Base-by-base conservation (phyloP, 371 early-diverging fungal genomes). In the Massospora cicadina region DNA sequence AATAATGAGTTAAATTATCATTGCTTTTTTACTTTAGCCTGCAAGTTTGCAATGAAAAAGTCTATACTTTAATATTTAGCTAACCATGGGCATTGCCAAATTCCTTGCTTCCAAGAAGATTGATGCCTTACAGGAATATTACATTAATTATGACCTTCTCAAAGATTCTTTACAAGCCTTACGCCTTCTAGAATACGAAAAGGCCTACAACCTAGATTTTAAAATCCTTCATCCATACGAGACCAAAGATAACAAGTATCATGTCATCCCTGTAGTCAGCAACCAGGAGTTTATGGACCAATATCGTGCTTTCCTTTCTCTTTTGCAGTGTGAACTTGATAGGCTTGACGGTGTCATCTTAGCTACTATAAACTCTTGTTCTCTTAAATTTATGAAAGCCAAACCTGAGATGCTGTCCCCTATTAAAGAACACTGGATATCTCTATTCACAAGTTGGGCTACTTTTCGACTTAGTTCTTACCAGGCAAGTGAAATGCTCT, bases 201-300 rank as follows among this genome's bases (percentile, higher is more conserved):
- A 60, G 31, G 60, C 60, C 10, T 60, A 60, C 31, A 30, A 32
- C 21, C 32, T 60, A 21, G 31, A 60, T 30, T 60, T 60, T 23
- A 60, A 27, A 2, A 60, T 60, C 25, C 21, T 27, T 27, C 28
- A 60, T 28, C 30, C 60, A 7, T 7, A 30, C 23, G 60, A 60
- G 30, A 31, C 25, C 7, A 32, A 30, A 17, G 28, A 60, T 30
- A 17, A 17, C 43, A 60, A 60, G 30, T 60, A 60, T 23, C 21
- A 26, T 7, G 60, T 60, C 21, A 12, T 60, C 21, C 60, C 60
- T 21, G 30, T 21, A 17, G 31, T 60, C 7, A 27, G 28, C 26
- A 60, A 60, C 31, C 23, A 60, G 30, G 24, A 24, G 28, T 60
- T 60, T 23, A 60, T 28, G 30, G 60, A 60, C 23, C 28, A 24